Percentiles rank a stretch among this genome's conserved stretches.
Evolutionary conservation across 345 rosid species (phyloP).

Genomic region (Camelina neglecta): DNA sequence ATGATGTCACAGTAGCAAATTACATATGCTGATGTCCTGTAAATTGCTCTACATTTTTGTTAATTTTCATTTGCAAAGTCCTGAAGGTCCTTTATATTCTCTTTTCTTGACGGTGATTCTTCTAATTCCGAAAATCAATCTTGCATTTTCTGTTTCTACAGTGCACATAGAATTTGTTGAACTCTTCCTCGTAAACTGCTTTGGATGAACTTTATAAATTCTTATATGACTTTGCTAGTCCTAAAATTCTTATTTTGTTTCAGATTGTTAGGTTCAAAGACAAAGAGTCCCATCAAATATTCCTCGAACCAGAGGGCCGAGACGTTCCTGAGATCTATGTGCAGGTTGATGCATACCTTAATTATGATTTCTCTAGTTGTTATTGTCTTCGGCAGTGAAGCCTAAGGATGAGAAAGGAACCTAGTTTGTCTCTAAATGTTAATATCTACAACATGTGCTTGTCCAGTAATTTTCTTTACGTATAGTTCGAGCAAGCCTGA

Average conservation of each 20-base stretch:
- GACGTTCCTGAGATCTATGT: conserved; percentile 95
- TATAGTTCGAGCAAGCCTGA: conserved; percentile 9
- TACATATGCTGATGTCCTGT: not conserved
- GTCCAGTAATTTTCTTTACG: conserved; percentile 13
- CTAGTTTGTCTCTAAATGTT: conserved; percentile 10
- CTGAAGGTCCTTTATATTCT: not conserved
- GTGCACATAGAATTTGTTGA: conserved; percentile 22
- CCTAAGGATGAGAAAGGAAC: conserved; percentile 15
- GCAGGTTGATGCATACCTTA: conserved; percentile 62
- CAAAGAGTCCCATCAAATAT: conserved; percentile 98
- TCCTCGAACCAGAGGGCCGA: conserved; percentile 98
- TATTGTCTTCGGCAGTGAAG: conserved; percentile 15
- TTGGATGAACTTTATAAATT: conserved; percentile 3
- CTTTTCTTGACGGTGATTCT: not conserved
- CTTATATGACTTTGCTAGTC: not conserved
- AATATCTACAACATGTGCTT: not conserved
- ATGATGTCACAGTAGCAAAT: not conserved
- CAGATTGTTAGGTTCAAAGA: conserved; percentile 96
- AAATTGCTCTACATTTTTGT: not conserved
- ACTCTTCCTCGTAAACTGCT: conserved; percentile 21
- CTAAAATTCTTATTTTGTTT: conserved; percentile 19
- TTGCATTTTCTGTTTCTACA: conserved; percentile 14
- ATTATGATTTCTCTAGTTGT: conserved; percentile 17
- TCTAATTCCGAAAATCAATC: not conserved
- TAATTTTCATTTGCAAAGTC: conserved; percentile 19